Percentiles rank a stretch among this genome's conserved stretches.
Evolutionary conservation across 345 rosid species (phyloP).

Genomic region (Eucalyptus sp.): DNA sequence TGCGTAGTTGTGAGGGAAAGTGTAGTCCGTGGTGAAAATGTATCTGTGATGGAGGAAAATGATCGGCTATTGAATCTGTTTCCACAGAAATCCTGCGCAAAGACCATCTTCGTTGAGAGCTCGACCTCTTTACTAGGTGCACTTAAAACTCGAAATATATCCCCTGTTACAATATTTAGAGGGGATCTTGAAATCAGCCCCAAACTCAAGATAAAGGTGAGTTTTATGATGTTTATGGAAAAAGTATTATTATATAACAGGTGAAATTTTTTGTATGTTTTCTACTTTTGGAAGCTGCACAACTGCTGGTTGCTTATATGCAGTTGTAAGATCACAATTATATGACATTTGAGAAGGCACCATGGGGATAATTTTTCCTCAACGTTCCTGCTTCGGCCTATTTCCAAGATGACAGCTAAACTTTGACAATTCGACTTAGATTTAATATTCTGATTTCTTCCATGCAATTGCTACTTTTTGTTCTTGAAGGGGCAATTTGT

Average conservation of each 20-base stretch:
- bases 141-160: slow-evolving; percentile 53
- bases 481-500: background rate
- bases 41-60: slow-evolving; percentile 51
- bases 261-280: background rate
- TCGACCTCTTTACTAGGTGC: slow-evolving; percentile 77
- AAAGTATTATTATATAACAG: background rate
- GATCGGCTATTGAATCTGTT: slow-evolving; percentile 54
- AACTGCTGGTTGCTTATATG: background rate
- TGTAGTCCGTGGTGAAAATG: slow-evolving; percentile 12
- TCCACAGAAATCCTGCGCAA: slow-evolving; percentile 40
- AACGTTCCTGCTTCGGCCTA: background rate
- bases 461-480: background rate
- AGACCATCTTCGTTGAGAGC: slow-evolving; percentile 50
- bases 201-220: slow-evolving; percentile 76
- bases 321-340: background rate
- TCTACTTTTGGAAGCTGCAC: background rate
- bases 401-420: background rate
- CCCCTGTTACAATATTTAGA: slow-evolving; percentile 77
- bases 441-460: background rate
- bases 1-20: slow-evolving; percentile 49
- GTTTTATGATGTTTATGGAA: background rate
- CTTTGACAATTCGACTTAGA: background rate
- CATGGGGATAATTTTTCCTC: background rate
- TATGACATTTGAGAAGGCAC: background rate
- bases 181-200: slow-evolving; percentile 76